Conservation (phyloP, 768 basidiomycete species). For the Lentinula lateritia region DNA sequence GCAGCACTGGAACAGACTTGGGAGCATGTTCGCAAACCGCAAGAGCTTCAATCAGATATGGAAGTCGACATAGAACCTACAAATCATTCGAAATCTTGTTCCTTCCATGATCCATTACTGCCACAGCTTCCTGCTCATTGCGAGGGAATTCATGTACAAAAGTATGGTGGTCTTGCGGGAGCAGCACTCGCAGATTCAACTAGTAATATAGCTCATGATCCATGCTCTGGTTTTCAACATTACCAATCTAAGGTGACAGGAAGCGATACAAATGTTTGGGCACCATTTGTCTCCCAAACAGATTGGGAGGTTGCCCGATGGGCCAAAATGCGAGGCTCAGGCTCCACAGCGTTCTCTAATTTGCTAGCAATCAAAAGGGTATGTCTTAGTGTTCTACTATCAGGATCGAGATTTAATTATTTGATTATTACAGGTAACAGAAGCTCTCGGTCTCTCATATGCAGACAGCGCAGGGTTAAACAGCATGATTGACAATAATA, state of each 20-base stretch:
- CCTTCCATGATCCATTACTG: background rate
- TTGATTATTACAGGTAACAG: slow-evolving; percentile 11
- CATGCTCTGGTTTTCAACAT: background rate
- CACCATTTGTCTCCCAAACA: slow-evolving; percentile 16
- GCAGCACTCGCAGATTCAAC: background rate
- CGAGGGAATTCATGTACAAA: background rate
- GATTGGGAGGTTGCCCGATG: slow-evolving; percentile 17
- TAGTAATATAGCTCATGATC: background rate
- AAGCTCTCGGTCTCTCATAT: slow-evolving; percentile 26
- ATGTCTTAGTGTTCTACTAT: background rate
- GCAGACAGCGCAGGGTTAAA: slow-evolving; percentile 25
- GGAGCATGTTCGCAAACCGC: background rate
- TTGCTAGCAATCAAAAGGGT: slow-evolving; percentile 24
- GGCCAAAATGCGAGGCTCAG: slow-evolving; percentile 21
- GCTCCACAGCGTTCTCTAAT: slow-evolving; percentile 12
- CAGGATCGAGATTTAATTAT: background rate
- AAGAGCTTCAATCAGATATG: background rate
- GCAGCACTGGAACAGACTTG: background rate
- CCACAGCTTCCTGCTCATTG: background rate
- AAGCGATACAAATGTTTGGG: slow-evolving; percentile 1
- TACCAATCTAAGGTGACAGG: background rate
- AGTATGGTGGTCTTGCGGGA: background rate
- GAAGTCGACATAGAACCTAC: background rate
- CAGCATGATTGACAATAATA: slow-evolving; percentile 17
- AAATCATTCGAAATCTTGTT: background rate